Evolutionary conservation across 169 alveolate species (phyloP), one percentile per base, ranked within the genome.

Genomic region (Plasmodium yoelii): DNA sequence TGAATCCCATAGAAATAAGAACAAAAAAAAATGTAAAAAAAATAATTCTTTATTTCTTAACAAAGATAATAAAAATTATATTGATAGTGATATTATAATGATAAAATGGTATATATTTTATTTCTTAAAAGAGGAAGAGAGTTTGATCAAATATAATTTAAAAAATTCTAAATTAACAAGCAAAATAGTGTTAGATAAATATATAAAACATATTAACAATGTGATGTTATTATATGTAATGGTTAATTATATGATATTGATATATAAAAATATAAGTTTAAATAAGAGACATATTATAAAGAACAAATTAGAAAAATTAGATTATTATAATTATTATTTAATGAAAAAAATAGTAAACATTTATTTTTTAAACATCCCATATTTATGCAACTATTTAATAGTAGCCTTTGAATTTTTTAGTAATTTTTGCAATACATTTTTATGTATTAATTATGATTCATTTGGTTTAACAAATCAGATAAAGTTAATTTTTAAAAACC

Each of bases 321-420:
- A 67, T 15, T 55, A 65, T 5, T 80, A 80, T 47, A 80, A 80
- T 8, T 24, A 65, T 28, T 64, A 80, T 59, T 15, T 80, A 49
- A 65, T 80, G 82, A 80, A 67, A 5, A 64, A 53, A 15, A 67
- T 80, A 15, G 3, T 80, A 10, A 55, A 53, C 6, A 67, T 80
- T 9, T 80, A 65, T 18, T 42, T 80, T 67, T 80, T 80, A 67
- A 80, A 80, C 28, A 55, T 80, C 4, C 82, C 90, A 1, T 80
- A 80, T 26, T 64, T 80, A 47, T 80, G 90, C 44, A 67, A 80
- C 53, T 80, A 80, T 42, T 42, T 80, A 49, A 42, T 80, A 4
- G 82, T 80, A 10, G 49, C 61, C 0, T 53, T 80, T 47, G 82
- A 80, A 15, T 80, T 80, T 55, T 80, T 55, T 49, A 22, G 53